These are phyloP conservation scores for Fonsecaea nubica DNA, from an alignment of 2,329 filamentous ascomycete species.

Conservation along the genomic window DNA sequence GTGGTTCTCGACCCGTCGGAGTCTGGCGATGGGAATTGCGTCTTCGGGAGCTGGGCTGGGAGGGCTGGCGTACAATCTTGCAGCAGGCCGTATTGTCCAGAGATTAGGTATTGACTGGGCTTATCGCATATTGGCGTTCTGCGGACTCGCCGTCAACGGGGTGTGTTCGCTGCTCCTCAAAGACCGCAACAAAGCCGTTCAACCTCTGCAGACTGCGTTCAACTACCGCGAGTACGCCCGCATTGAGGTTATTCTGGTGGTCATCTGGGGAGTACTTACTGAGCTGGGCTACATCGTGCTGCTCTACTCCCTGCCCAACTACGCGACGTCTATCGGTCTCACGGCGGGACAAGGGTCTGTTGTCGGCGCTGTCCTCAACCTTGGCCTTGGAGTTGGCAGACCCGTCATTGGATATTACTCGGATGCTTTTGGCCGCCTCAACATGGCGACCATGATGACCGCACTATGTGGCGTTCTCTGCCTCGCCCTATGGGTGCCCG, in stretches of 20 bases:
- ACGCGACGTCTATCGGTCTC: conserved; percentile 53
- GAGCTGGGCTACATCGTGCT: conserved; percentile 57
- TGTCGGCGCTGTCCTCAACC: conserved; percentile 54
- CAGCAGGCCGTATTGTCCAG: conserved; percentile 39
- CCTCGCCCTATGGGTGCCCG: conserved; percentile 57
- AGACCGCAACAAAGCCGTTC: conserved; percentile 40
- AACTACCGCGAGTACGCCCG: conserved; percentile 34
- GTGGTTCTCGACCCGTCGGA: conserved; percentile 44
- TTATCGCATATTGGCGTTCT: conserved; percentile 42
- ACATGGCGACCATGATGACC: conserved; percentile 50
- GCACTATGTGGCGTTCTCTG: conserved; percentile 48
- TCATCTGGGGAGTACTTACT: conserved; percentile 51
- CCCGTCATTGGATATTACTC: conserved; percentile 54
- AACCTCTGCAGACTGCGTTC: conserved; percentile 37
- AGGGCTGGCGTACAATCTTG: conserved; percentile 42
- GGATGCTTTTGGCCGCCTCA: conserved; percentile 53
- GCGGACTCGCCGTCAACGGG: conserved; percentile 39
- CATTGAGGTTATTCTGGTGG: conserved; percentile 38
- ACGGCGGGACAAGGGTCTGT: conserved; percentile 47
- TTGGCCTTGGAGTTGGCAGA: conserved; percentile 56
- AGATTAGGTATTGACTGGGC: conserved; percentile 40
- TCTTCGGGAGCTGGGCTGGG: conserved; percentile 43
- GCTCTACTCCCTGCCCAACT: conserved; percentile 56
- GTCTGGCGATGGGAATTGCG: conserved; percentile 42
- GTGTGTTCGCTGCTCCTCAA: conserved; percentile 40